These are phyloP conservation scores for Cryptosporidium sp. DNA, from an alignment of 169 alveolate species.

Conservation along the genomic window DNA sequence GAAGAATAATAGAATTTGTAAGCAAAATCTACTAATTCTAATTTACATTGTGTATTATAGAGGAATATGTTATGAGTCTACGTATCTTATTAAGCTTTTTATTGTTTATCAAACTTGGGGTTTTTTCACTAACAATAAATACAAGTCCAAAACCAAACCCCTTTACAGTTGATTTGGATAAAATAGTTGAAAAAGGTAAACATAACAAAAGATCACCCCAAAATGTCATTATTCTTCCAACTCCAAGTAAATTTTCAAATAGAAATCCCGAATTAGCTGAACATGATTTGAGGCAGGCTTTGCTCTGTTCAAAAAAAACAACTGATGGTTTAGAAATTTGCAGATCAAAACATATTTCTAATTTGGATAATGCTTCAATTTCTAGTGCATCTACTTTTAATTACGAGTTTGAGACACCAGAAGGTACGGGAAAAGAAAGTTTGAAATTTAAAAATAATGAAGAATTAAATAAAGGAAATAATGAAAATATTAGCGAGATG, in stretches of 20 bases:
- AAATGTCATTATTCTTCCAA: neutral
- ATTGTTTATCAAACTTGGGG: slow-evolving; percentile 31
- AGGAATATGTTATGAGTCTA: slow-evolving; percentile 57
- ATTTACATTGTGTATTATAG: neutral
- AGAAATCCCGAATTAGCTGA: neutral
- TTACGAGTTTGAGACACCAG: neutral
- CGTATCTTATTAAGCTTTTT: slow-evolving; percentile 17
- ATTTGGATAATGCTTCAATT: slow-evolving; percentile 14
- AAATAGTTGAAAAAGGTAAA: neutral
- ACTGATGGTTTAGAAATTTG: neutral
- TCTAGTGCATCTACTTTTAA: slow-evolving; percentile 47
- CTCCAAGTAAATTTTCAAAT: neutral
- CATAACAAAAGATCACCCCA: too few species aligned
- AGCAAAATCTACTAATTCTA: neutral
- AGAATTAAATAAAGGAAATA: neutral
- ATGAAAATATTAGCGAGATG: neutral
- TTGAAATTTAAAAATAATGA: neutral
- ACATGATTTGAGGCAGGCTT: neutral
- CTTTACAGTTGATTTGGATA: neutral
- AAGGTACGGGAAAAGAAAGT: neutral
- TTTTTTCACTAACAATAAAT: neutral
- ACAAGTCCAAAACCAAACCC: slow-evolving; percentile 15
- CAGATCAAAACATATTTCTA: neutral
- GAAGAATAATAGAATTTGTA: neutral
- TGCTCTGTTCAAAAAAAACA: neutral